Conservation (phyloP, 2,329 filamentous ascomycete genomes). For the Phialophora chinensis region DNA sequence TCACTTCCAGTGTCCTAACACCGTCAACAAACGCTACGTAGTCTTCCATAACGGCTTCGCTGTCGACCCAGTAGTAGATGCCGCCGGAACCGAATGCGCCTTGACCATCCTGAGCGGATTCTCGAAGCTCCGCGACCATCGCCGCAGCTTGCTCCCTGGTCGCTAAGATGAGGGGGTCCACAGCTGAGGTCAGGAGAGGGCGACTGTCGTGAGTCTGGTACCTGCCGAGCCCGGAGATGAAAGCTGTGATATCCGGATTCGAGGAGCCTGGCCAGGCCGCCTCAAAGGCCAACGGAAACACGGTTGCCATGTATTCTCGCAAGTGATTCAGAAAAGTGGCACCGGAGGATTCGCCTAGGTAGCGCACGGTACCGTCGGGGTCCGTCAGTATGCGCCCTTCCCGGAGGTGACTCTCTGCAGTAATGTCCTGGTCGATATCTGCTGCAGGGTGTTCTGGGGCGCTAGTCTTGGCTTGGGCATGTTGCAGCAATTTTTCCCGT, state of each 20-base stretch:
- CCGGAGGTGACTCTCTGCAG: conserved; percentile 38
- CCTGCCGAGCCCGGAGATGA: conserved; percentile 52
- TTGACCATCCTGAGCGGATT: conserved; percentile 55
- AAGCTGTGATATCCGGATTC: conserved; percentile 42
- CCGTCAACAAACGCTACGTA: conserved; percentile 27
- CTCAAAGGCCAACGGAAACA: conserved; percentile 46
- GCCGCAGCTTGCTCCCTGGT: conserved; percentile 45
- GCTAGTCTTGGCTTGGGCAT: conserved; percentile 13
- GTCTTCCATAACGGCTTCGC: conserved; percentile 48
- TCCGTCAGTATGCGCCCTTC: conserved; percentile 54
- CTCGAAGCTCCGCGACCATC: conserved; percentile 52
- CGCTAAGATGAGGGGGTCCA: conserved; percentile 52
- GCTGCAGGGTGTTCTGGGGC: conserved; percentile 9
- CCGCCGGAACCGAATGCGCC: conserved; percentile 54
- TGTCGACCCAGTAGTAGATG: conserved; percentile 57
- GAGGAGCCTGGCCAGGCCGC: conserved; percentile 22
- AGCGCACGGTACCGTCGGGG: conserved; percentile 53
- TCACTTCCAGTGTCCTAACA: conserved; percentile 9
- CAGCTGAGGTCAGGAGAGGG: conserved; percentile 47
- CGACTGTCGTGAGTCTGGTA: conserved; percentile 58
- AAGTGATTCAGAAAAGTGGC: conserved; percentile 58
- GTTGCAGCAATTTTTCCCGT: conserved; percentile 25
- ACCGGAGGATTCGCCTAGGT: conserved; percentile 58
- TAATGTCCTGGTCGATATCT: conserved; percentile 18
- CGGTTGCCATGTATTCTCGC: conserved; percentile 55